A percentile compares a stretch with the other conserved stretches of the same genome.
These are phyloP conservation scores for Ceratobasidium sp. DNA, from an alignment of 1,284 basidiomycete genomes.

Conservation along the genomic window DNA sequence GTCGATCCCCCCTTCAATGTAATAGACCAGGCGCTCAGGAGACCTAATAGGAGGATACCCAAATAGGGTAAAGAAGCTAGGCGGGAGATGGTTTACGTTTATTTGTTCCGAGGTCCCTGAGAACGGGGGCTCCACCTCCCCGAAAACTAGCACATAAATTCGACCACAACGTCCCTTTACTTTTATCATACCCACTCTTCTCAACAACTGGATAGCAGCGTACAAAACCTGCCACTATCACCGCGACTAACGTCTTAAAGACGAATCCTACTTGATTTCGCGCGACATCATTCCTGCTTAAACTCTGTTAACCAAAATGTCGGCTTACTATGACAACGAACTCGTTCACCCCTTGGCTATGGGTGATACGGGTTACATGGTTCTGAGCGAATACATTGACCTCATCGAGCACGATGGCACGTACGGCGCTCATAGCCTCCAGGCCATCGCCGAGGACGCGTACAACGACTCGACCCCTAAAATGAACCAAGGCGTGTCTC, in stretches of 20 bases:
- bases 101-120: slow-evolving; percentile 1
- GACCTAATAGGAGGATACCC: slow-evolving; percentile 11
- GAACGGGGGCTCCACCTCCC: slow-evolving; percentile 14
- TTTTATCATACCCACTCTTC: neutral
- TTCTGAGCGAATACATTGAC: slow-evolving; percentile 7
- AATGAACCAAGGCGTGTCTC: neutral
- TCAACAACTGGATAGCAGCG: neutral
- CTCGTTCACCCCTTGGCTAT: neutral
- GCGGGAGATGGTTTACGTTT: slow-evolving; percentile 19
- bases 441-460: slow-evolving; percentile 25
- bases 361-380: neutral
- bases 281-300: neutral
- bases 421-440: slow-evolving; percentile 3
- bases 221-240: neutral
- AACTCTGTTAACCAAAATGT: slow-evolving; percentile 3
- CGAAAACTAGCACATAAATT: slow-evolving; percentile 7
- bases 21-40: neutral
- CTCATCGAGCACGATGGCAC: slow-evolving; percentile 23
- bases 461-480: slow-evolving; percentile 36
- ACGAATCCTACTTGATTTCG: neutral
- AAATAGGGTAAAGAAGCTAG: slow-evolving; percentile 24
- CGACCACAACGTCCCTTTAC: slow-evolving; percentile 7
- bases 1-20: neutral
- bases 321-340: slow-evolving; percentile 7
- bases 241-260: neutral